These are phyloP conservation scores for Sarocladium brachiariae DNA, from an alignment of 2,329 filamentous ascomycete species.

Conservation along the genomic window DNA sequence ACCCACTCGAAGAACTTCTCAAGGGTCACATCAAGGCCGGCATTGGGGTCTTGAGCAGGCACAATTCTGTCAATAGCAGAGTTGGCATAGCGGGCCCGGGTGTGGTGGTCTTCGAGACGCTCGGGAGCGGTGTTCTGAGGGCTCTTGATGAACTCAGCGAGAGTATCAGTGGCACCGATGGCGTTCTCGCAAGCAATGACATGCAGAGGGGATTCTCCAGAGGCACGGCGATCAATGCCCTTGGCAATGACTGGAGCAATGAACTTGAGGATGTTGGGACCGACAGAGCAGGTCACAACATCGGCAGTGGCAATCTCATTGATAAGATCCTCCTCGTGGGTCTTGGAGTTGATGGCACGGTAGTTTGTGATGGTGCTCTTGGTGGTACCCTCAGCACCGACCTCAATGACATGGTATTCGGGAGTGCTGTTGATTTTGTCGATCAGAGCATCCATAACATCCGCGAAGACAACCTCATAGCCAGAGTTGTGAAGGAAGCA, in stretches of 20 bases:
- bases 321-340: conserved; percentile 72
- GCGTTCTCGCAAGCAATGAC: conserved; percentile 98
- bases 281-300: conserved; percentile 92
- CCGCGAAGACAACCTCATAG: conserved; percentile 93
- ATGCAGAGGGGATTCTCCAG: conserved; percentile 59
- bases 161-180: conserved; percentile 86
- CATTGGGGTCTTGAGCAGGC: conserved; percentile 73
- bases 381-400: conserved; percentile 74
- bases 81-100: conserved; percentile 87
- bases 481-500: conserved; percentile 92
- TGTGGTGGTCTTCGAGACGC: conserved; percentile 59
- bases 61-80: conserved; percentile 98
- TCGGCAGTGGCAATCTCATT: conserved; percentile 83
- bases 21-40: conserved; percentile 84
- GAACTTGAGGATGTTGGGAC: conserved; percentile 92
- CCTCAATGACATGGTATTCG: conserved; percentile 88
- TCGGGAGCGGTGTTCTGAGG: conserved; percentile 63
- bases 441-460: conserved; percentile 83
- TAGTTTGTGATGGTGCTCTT: conserved; percentile 88
- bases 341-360: conserved; percentile 91
- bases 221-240: conserved; percentile 74
- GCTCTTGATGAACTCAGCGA: conserved; percentile 73
- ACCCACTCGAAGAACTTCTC: conserved; percentile 99
- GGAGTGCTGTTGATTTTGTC: conserved; percentile 66
- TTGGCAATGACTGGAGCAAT: conserved; percentile 94